Percentiles rank a stretch among this genome's conserved stretches.
phyloP scores from a whole-genome alignment of 2,329 filamentous ascomycete species.

The Gyromitra esculenta region DNA sequence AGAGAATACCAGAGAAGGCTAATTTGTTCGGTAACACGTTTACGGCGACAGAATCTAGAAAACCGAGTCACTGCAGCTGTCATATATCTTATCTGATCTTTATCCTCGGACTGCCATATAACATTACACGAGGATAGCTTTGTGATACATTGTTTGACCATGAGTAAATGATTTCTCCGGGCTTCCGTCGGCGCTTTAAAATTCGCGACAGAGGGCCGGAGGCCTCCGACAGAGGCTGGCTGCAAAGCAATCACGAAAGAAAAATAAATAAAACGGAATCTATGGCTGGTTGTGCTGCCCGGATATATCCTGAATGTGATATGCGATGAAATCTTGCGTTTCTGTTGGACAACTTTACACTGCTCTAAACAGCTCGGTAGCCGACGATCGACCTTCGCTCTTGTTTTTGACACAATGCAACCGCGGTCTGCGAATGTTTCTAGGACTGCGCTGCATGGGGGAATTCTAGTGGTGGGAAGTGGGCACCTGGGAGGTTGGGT shows the following conservation, averaged over 20 bases:
- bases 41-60: background rate
- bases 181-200: constrained; percentile 3
- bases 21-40: constrained; percentile 23
- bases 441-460: constrained; percentile 3
- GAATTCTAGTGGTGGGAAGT: constrained; percentile 22
- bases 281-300: constrained; percentile 33
- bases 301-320: constrained; percentile 48
- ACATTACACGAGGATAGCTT: background rate
- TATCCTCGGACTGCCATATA: background rate
- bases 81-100: background rate
- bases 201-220: constrained; percentile 24
- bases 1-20: background rate
- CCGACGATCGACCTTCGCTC: constrained; percentile 35
- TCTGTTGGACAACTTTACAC: constrained; percentile 34
- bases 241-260: constrained; percentile 25
- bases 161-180: constrained; percentile 20
- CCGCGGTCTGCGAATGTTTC: constrained; percentile 35
- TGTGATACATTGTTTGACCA: background rate
- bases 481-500: constrained; percentile 1
- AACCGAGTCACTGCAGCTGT: background rate
- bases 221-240: constrained; percentile 26
- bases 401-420: constrained; percentile 27
- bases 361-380: constrained; percentile 18
- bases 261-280: no score
- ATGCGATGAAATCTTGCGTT: constrained; percentile 37